These are phyloP conservation scores for Gossypium aridum DNA, from an alignment of 441 rosid genomes.

Conservation along the genomic window DNA sequence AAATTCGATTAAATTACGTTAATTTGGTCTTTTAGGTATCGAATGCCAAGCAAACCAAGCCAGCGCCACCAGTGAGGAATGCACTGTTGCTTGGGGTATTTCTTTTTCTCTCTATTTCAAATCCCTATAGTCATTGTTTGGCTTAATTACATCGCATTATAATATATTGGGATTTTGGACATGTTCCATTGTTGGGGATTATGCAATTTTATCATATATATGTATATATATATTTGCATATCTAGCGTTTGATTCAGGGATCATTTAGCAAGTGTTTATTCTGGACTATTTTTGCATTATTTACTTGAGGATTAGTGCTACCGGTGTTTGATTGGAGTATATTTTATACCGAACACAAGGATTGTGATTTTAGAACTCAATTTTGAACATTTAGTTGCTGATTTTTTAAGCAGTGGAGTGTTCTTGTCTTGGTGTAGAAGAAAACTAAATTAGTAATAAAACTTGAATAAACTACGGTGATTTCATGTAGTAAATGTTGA, in stretches of 20 bases:
- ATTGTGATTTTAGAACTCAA: background rate
- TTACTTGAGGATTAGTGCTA: background rate
- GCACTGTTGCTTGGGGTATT: conserved; percentile 97
- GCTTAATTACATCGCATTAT: background rate
- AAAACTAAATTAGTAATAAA: background rate
- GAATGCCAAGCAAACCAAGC: conserved; percentile 97
- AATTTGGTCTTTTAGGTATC: conserved; percentile 42
- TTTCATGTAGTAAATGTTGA: background rate
- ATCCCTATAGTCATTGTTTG: background rate
- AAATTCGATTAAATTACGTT: background rate
- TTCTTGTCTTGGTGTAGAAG: background rate
- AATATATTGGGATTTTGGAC: background rate
- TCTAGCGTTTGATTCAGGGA: background rate
- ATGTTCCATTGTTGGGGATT: background rate
- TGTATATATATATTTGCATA: background rate
- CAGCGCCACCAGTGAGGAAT: conserved; percentile 95
- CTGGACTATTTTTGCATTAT: background rate
- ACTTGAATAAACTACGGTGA: background rate
- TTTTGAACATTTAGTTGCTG: background rate
- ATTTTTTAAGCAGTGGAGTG: background rate
- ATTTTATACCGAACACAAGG: background rate
- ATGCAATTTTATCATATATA: background rate
- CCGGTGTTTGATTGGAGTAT: background rate
- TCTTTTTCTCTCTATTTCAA: too few species aligned
- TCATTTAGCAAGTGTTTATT: background rate